Evolutionary conservation across 805 yeast species (phyloP).

Genomic region (Monosporozyma unispora): DNA sequence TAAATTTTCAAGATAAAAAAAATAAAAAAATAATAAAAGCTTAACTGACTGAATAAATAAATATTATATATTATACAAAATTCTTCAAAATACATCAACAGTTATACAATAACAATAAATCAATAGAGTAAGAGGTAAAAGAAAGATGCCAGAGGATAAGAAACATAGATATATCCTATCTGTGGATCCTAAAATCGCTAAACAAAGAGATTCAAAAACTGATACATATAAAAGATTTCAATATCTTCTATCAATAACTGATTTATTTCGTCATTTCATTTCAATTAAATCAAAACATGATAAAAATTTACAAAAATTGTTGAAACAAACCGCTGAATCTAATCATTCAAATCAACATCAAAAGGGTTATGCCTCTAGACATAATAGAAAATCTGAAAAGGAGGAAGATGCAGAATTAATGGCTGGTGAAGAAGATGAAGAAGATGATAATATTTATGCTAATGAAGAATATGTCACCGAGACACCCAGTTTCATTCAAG

Average conservation of each 20-base stretch:
- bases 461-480: conserved; percentile 67
- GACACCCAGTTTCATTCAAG: conserved; percentile 63
- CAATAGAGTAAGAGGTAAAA: too few species aligned
- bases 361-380: conserved; percentile 26
- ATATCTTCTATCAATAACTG: conserved; percentile 74
- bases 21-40: too few species aligned
- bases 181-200: conserved; percentile 50
- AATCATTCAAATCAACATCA: conserved; percentile 29
- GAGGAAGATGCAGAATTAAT: conserved; percentile 93
- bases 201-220: conserved; percentile 40
- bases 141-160: conserved; percentile 31
- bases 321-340: conserved; percentile 46
- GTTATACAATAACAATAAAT: not conserved
- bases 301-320: conserved; percentile 52
- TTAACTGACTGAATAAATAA: too few species aligned
- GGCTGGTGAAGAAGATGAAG: conserved; percentile 65
- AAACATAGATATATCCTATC: conserved; percentile 41
- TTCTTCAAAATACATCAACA: too few species aligned
- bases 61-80: too few species aligned
- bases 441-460: conserved; percentile 25
- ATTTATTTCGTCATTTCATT: conserved; percentile 79
- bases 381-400: conserved; percentile 83
- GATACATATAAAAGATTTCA: conserved; percentile 73
- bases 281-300: conserved; percentile 75
- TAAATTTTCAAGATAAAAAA: too few species aligned